Evolutionary conservation across 2,329 filamentous ascomycete genomes (phyloP).

Genomic region (Cladosporium sp.): DNA sequence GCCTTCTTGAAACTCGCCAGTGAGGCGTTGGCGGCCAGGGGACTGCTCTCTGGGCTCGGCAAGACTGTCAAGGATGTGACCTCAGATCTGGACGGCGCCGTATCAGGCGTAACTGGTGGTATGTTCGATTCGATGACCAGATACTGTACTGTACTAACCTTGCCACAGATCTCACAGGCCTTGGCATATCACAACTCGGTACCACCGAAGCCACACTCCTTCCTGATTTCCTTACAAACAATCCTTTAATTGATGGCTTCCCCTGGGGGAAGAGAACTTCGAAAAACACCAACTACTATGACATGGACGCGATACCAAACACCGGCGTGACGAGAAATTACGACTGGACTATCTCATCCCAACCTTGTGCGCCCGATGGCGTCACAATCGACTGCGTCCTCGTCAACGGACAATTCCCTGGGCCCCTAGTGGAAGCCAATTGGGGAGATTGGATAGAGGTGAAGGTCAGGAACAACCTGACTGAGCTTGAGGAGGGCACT

Average conservation of each 20-base stretch:
- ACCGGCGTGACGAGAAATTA: slow-evolving; percentile 32
- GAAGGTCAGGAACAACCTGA: slow-evolving; percentile 39
- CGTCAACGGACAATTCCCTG: slow-evolving; percentile 29
- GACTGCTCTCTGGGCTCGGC: slow-evolving; percentile 3
- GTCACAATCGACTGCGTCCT: slow-evolving; percentile 26
- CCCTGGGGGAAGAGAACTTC: slow-evolving; percentile 32
- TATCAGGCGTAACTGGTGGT: neutral
- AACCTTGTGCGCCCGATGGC: slow-evolving; percentile 30
- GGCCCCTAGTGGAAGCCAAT: slow-evolving; percentile 33
- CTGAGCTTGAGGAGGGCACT: slow-evolving; percentile 35
- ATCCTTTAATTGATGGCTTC: slow-evolving; percentile 23
- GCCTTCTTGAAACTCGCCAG: slow-evolving; percentile 5
- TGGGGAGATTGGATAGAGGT: slow-evolving; percentile 44
- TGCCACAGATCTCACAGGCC: neutral
- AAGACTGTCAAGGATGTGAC: slow-evolving; percentile 13
- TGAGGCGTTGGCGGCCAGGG: slow-evolving; percentile 2
- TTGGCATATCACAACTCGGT: slow-evolving; percentile 22
- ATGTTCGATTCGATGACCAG: neutral
- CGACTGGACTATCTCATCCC: slow-evolving; percentile 28
- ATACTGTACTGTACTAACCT: neutral
- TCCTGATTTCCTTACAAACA: slow-evolving; percentile 22
- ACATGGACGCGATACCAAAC: slow-evolving; percentile 29
- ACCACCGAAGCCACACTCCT: slow-evolving; percentile 20
- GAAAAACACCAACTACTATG: slow-evolving; percentile 30
- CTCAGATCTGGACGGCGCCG: slow-evolving; percentile 1